These are phyloP conservation scores for Pseudogymnoascus sp. DNA, from an alignment of 2,329 filamentous ascomycete species.

Conservation along the genomic window DNA sequence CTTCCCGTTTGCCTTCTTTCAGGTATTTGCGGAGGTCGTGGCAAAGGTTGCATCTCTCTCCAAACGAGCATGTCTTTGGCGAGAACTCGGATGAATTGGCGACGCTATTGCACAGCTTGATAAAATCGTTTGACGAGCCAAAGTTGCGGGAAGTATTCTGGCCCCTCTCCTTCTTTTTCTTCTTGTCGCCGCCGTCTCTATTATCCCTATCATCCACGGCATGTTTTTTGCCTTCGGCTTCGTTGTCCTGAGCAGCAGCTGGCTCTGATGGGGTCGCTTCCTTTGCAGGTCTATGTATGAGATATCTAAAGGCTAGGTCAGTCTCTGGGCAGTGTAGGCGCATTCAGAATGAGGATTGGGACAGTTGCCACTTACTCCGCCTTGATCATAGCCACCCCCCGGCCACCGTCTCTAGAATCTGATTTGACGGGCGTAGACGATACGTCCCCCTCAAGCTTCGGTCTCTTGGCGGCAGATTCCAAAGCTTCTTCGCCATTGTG, in stretches of 20 bases:
- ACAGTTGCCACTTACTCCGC: conserved; percentile 22
- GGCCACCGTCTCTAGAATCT: conserved; percentile 20
- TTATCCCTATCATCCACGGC: conserved; percentile 32
- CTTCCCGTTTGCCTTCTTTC: conserved; percentile 68
- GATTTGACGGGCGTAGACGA: not conserved
- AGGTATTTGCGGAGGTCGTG: conserved; percentile 86
- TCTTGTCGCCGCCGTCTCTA: conserved; percentile 32
- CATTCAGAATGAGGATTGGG: not conserved
- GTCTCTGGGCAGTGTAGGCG: conserved; percentile 5
- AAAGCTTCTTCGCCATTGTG: conserved; percentile 11
- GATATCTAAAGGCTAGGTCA: conserved; percentile 20
- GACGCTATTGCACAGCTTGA: conserved; percentile 70
- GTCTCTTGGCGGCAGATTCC: conserved; percentile 48
- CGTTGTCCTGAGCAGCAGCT: conserved; percentile 38
- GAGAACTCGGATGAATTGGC: conserved; percentile 72
- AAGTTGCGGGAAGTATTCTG: conserved; percentile 82
- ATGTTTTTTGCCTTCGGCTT: conserved; percentile 46
- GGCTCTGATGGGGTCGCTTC: conserved; percentile 1
- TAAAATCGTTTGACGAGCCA: conserved; percentile 67
- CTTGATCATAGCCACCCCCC: conserved; percentile 27
- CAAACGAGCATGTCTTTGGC: conserved; percentile 66
- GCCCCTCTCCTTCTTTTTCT: conserved; percentile 55
- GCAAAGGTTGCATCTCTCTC: conserved; percentile 69
- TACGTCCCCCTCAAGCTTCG: conserved; percentile 40
- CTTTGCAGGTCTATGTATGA: conserved; percentile 20